Conservation (phyloP, 441 rosid genomes). For the California macrophylla region DNA sequence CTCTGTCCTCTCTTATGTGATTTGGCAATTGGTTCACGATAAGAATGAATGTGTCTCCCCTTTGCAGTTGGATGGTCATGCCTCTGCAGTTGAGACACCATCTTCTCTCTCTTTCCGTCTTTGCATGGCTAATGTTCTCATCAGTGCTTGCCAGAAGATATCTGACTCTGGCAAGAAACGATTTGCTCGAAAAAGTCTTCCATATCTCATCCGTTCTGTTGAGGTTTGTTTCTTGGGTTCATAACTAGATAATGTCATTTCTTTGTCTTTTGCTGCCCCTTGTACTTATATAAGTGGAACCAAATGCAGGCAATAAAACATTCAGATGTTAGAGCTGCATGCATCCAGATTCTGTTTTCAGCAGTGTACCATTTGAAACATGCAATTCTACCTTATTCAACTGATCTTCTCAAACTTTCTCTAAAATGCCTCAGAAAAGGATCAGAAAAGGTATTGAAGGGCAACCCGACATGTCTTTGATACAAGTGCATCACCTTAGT, state of each 20-base stretch:
- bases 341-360: slow-evolving; percentile 74
- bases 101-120: slow-evolving; percentile 42
- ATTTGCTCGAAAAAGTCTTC: slow-evolving; percentile 49
- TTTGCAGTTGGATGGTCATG: slow-evolving; percentile 24
- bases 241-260: not conserved
- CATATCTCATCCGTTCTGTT: slow-evolving; percentile 39
- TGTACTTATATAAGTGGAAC: slow-evolving; percentile 10
- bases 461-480: slow-evolving; percentile 1
- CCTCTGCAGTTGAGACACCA: slow-evolving; percentile 22
- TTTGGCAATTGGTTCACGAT: slow-evolving; percentile 39
- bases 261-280: slow-evolving; percentile 8
- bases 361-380: slow-evolving; percentile 80
- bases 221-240: slow-evolving; percentile 34
- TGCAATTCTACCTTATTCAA: slow-evolving; percentile 54
- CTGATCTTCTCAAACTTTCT: slow-evolving; percentile 58
- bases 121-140: slow-evolving; percentile 89
- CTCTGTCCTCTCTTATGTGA: slow-evolving; percentile 40
- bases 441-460: slow-evolving; percentile 54
- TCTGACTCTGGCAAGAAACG: slow-evolving; percentile 44
- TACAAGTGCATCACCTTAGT: not conserved
- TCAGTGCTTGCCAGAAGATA: slow-evolving; percentile 76
- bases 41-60: slow-evolving; percentile 21
- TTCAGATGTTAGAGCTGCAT: slow-evolving; percentile 61
- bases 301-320: slow-evolving; percentile 35
- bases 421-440: slow-evolving; percentile 50